Evolutionary conservation across 305 asterid species (phyloP), one percentile per base, ranked within the genome.

Genomic region (Fraxinus nigra): DNA sequence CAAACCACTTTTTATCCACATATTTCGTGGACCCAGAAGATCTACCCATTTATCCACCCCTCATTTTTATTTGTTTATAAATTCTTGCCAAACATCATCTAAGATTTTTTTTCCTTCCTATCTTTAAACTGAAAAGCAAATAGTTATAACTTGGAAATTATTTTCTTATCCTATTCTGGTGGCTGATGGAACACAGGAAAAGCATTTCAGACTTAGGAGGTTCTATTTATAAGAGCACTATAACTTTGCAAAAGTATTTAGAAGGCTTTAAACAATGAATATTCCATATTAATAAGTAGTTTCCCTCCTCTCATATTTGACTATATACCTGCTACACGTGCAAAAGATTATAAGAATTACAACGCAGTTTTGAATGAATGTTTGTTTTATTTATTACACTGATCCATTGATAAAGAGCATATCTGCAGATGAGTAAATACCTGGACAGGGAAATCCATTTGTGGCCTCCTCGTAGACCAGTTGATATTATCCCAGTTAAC

Each of bases 401-500:
- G 75, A 13, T 30, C 33, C 20, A 16, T 75, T 35, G 43, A 32
- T 32, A 51, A 67, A 43, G 40, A 13, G 48, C 77, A 80, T 18
- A 20, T 69, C 77, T 51, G 63, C 63, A 51, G 9, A 4, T 16
- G 5, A 77, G 72, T 32, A 80, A 82, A 79, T 84, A 94, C 99
- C 97, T 94, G 99, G 85, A 94, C 93, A 51, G 99, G 98, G 76
- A 94, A 95, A 87, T 95, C 98, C 94, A 93, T 92, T 83, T 90
- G 99, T 13, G 99, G 92, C 51, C 88, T 91, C 88, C 99, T 93
- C 14, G 97, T 89, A 38, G 97, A 90, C 99, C 98, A 95, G 83
- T 89, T 54, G 86, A 95, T 95, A 86, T 95, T 95, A 81, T 95
- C 94, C 99, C 98, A 95, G 82, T 95, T 88, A 37, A 94, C 97